Evolutionary conservation across 257 asterid genomes (phyloP), one percentile per base, ranked within the genome.

Genomic region (Solanum virginianum): DNA sequence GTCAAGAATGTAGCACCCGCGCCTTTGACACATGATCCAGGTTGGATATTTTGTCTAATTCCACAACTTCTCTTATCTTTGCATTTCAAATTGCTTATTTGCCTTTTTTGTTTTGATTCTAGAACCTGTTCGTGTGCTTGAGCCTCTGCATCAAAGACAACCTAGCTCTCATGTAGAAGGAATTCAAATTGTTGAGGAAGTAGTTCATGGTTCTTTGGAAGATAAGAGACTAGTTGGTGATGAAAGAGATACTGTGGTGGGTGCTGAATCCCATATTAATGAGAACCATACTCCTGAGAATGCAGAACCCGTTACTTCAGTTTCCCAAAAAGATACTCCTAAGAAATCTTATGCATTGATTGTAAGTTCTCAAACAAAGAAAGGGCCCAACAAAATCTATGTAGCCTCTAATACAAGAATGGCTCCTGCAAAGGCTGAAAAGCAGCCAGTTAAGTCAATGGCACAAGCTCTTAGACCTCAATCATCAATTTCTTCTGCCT

Each of bases 41-140:
- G 98, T 96, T 86, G 56, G 62, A 26, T 62, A 10, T 62, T 20
- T 59, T 13, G 54, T 62, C 71, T 29, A 39, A 80, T 6, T 45
- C 4, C 20, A 12, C 7, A 6, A 29, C n/a, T 80, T 15, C 13
- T 80, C 54, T 55, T 57, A 39, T 18, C 7, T 60, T 41, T 43
- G n/a, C 77, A 43, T 29, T 62, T 56, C 41, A 82, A 82, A 62
- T 49, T 22, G 47, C 10, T 62, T 24, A 62, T 24, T 63, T 85
- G 56, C 63, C 82, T 84, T 45, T 82, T 83, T 86, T 75, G 74
- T 85, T 86, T 70, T 86, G 55, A 85, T 86, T 87, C 32, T 91
- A 95, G 98, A 93, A 85, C 94, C 95, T 7, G 84, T 85, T 89
- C 88, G 70, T 57, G 97, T 88, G 86, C 85, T 83, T 87, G 92